Evolutionary conservation across 495 filamentous ascomycete species (phyloP).

Genomic region (Trichocladium uniseriatum): DNA sequence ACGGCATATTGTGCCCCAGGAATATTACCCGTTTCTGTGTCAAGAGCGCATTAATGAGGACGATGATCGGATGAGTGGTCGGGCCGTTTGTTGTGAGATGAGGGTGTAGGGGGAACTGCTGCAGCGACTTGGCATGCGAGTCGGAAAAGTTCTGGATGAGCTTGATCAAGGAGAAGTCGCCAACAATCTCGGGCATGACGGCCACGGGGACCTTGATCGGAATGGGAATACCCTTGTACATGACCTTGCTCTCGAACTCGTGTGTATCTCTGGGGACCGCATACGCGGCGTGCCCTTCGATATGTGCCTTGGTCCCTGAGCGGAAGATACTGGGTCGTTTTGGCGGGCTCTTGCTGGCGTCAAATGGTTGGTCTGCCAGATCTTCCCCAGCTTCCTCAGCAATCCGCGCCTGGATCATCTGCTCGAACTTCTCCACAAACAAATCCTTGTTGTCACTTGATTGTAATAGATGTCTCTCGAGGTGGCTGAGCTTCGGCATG

Average conservation of each 20-base stretch:
- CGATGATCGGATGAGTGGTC: slow-evolving; percentile 67
- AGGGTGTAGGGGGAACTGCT: slow-evolving; percentile 76
- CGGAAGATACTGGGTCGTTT: slow-evolving; percentile 41
- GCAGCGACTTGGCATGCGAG: slow-evolving; percentile 69
- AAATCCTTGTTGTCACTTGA: slow-evolving; percentile 89
- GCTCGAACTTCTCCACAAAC: slow-evolving; percentile 95
- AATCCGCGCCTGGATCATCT: slow-evolving; percentile 68
- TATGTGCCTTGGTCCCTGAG: slow-evolving; percentile 45
- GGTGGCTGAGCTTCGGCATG: slow-evolving; percentile 74
- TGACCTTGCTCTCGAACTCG: slow-evolving; percentile 88
- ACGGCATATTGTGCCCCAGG: slow-evolving; percentile 87
- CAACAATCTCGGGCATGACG: slow-evolving; percentile 89
- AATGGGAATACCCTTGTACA: slow-evolving; percentile 91
- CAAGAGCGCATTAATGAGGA: slow-evolving; percentile 70
- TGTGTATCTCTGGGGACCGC: slow-evolving; percentile 84
- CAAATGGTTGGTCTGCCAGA: slow-evolving; percentile 33
- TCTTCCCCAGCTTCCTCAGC: slow-evolving; percentile 39
- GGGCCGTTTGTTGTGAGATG: slow-evolving; percentile 90
- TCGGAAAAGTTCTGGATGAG: slow-evolving; percentile 88
- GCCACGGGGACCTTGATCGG: slow-evolving; percentile 93
- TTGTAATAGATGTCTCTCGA: slow-evolving; percentile 82
- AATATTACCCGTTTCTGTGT: slow-evolving; percentile 97
- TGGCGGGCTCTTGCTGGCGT: slow-evolving; percentile 40
- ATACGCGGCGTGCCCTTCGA: slow-evolving; percentile 45
- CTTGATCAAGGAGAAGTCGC: slow-evolving; percentile 95